Base-by-base conservation (phyloP, 345 rosid species). In the Schrenkiella parvula region DNA sequence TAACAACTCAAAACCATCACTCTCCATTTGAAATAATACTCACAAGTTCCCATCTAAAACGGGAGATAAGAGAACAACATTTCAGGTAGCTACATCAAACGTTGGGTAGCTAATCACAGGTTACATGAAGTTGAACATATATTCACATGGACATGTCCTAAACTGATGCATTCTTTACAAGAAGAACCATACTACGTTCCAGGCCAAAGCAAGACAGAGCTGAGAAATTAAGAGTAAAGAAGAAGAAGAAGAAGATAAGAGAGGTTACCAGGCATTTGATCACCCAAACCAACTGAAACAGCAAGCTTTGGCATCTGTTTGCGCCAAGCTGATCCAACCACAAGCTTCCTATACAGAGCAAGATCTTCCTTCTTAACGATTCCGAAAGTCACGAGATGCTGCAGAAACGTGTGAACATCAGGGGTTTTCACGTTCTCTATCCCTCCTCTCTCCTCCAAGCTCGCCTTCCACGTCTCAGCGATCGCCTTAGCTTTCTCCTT, bases 221-320 rank as follows among this genome's bases (percentile, higher is more conserved):
- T 29, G n/a, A 26, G 17, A 23, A 3, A 22, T 31, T 1, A 17
- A 8, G 4, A 8, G 18, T 14, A 14, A n/a, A 15, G 21, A 18
- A 35, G 63, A 53, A 15, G 19, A n/a, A n/a, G n/a, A 34, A 47
- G 14, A 46, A 18, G 23, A 44, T 15, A 57, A 38, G 18, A 87
- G 23, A 11, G 29, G 56, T 72, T 89, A 92, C 98, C 98, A 25
- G 96, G 91, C 96, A 90, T 90, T 82, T 87, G 73, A 62, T 82
- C 88, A 64, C 89, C 95, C 68, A 92, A 76, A 29, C 96, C 98
- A 65, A 92, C 92, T 0, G 91, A 92, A 44, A 92, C 83, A 5
- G 98, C 98, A 39, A 92, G 92, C 75, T 86, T 92, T 6, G 98
- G 98, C 98, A 92, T 90, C 85, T 90, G 98, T 80, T 87, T 92